These are phyloP conservation scores for Pugionium dolabratum DNA, from an alignment of 345 rosid species.

Conservation along the genomic window DNA sequence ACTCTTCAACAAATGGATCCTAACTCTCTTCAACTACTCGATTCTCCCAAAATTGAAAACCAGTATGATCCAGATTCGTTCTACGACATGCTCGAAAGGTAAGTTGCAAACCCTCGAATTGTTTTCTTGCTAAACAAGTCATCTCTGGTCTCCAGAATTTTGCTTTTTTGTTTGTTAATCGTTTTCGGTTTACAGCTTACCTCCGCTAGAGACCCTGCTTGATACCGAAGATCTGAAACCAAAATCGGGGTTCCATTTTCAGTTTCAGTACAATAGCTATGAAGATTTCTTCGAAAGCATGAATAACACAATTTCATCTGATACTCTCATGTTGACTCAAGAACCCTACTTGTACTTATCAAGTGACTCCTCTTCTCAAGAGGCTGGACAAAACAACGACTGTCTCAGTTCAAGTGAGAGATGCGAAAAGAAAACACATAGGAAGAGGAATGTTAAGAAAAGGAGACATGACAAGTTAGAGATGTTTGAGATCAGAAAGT, in stretches of 20 bases:
- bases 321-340: constrained; percentile 31
- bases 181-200: constrained; percentile 21
- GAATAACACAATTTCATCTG: constrained; percentile 14
- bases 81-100: constrained; percentile 28
- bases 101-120: background rate
- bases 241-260: background rate
- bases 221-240: constrained; percentile 11
- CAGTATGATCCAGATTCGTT: constrained; percentile 30
- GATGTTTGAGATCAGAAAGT: constrained; percentile 50
- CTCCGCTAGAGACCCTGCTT: constrained; percentile 27
- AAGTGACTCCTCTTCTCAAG: background rate
- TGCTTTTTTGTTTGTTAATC: background rate
- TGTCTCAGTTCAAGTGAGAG: constrained; percentile 3
- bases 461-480: constrained; percentile 40
- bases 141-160: background rate
- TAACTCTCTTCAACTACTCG: constrained; percentile 8
- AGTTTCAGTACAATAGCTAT: constrained; percentile 19
- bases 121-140: constrained; percentile 28
- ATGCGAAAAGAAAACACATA: background rate
- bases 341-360: constrained; percentile 22
- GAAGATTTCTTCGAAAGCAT: constrained; percentile 34
- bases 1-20: constrained; percentile 16
- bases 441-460: constrained; percentile 20
- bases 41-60: background rate
- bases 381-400: background rate